Conservation (phyloP, 495 filamentous ascomycete species). For the Aspergillus saccharolyticus region DNA sequence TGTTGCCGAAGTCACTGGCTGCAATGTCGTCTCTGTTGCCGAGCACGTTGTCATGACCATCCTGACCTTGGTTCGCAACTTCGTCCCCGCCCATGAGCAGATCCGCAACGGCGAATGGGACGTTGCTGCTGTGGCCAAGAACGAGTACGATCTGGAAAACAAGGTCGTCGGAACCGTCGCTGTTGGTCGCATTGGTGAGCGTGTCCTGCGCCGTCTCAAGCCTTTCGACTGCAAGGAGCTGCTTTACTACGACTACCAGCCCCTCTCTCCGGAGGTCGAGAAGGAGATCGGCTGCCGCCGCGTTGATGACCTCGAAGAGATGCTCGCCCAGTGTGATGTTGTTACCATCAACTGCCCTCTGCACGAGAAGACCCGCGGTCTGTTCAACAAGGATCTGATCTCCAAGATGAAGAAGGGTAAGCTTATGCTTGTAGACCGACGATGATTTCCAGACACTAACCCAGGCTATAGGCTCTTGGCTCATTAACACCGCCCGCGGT, state of each 20-base stretch:
- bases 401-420: conserved; percentile 97
- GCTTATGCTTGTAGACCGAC: conserved; percentile 10
- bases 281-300: conserved; percentile 94
- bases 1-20: conserved; percentile 94
- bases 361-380: conserved; percentile 90
- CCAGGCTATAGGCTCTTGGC: conserved; percentile 67
- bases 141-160: conserved; percentile 93
- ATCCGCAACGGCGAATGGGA: conserved; percentile 87
- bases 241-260: conserved; percentile 99
- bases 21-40: conserved; percentile 84
- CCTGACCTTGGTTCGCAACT: conserved; percentile 93
- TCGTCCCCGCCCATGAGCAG: conserved; percentile 94
- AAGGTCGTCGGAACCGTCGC: conserved; percentile 98
- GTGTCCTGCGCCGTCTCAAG: conserved; percentile 90
- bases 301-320: conserved; percentile 84
- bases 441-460: conserved; percentile 5
- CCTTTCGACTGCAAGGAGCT: conserved; percentile 99
- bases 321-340: conserved; percentile 92
- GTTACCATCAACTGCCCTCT: conserved; percentile 99
- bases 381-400: conserved; percentile 99
- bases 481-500: conserved; percentile 96
- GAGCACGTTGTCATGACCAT: conserved; percentile 99
- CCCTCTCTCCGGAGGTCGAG: conserved; percentile 78
- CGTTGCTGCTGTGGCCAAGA: conserved; percentile 92
- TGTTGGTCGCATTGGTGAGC: conserved; percentile 96